Evolutionary conservation across 148 eudicot species (phyloP), one percentile per base, ranked within the genome.

Genomic region (Gaultheria prostrata): DNA sequence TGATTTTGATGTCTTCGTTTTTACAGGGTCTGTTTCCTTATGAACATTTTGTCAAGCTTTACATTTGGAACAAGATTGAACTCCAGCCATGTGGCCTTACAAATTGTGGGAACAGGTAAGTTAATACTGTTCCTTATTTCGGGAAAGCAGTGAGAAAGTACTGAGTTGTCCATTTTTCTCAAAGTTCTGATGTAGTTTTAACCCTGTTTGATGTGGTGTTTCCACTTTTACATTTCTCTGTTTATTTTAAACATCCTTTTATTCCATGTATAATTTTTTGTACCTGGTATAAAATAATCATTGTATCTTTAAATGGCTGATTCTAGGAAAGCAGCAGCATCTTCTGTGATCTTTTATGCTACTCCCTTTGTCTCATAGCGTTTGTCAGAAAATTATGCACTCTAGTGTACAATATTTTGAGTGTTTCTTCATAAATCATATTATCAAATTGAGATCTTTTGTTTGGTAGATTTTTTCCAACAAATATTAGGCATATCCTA

Each of bases 81-180:
- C 81, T 95, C 67, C 90, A 82, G 53, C 98, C 98, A 30, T 77
- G 86, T 73, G 98, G 98, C 76, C 92, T 95, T 45, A 80, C 81
- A 82, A 95, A 95, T 88, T 91, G 93, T 85, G 98, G 98, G 74
- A 95, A 95, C 89, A 95, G 98, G 98, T 93, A 88, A 69, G 20
- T 30, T 50, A 26, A 57, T 75, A 81, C 33, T 39, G 28, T 76
- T 33, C 82, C 79, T 48, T 14, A 49, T 81, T 43, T n/a, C 33
- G 76, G 53, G n/a, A 53, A 75, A 26, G 59, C 24, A 26, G 21
- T 39, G 63, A 80, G 56, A 2, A 20, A 5, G 28, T 35, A 9
- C 49, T 4, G 32, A 63, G 46, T 71, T 69, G 15, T 45, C 50
- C 43, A 56, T 53, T 8, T 24, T 32, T 77, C 4, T 49, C 30